phyloP scores from a whole-genome alignment of 2,329 filamentous ascomycete species.

The Phoma sp. region DNA sequence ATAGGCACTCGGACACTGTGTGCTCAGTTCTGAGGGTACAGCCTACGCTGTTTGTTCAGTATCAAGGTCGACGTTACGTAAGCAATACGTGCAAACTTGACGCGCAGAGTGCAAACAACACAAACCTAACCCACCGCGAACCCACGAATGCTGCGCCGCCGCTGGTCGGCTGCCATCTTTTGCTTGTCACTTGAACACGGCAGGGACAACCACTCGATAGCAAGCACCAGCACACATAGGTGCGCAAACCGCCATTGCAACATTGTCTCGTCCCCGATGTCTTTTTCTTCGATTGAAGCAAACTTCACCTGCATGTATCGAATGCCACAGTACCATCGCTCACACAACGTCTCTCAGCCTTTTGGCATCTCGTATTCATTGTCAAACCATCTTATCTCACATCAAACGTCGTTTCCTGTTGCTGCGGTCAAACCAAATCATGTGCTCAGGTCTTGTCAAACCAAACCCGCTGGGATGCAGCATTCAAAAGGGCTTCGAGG shows the following conservation, averaged over 20 bases:
- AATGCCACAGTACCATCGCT: background rate
- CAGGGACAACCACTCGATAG: slow-evolving; percentile 30
- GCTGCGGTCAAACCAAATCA: slow-evolving; percentile 24
- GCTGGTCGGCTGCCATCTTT: slow-evolving; percentile 28
- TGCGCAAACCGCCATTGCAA: slow-evolving; percentile 29
- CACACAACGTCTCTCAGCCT: slow-evolving; percentile 7
- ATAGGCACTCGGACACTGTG: background rate
- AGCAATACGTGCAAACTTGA: slow-evolving; percentile 7
- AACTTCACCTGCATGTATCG: slow-evolving; percentile 9
- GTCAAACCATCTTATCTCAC: slow-evolving; percentile 18
- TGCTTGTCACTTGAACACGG: slow-evolving; percentile 28
- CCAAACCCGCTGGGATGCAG: slow-evolving; percentile 20
- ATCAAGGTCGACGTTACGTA: slow-evolving; percentile 2
- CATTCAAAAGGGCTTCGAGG: slow-evolving; percentile 29
- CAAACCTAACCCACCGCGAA: slow-evolving; percentile 30
- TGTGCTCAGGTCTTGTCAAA: slow-evolving; percentile 21
- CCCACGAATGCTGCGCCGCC: slow-evolving; percentile 12
- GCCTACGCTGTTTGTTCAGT: background rate
- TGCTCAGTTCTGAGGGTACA: background rate
- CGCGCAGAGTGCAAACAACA: slow-evolving; percentile 36
- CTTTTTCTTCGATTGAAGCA: slow-evolving; percentile 9
- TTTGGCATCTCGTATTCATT: slow-evolving; percentile 5
- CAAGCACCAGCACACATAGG: slow-evolving; percentile 38
- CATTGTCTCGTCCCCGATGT: background rate
- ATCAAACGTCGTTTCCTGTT: slow-evolving; percentile 17